Evolutionary conservation across 2,329 filamentous ascomycete species (phyloP).

Genomic region (Diaporthe helianthi): DNA sequence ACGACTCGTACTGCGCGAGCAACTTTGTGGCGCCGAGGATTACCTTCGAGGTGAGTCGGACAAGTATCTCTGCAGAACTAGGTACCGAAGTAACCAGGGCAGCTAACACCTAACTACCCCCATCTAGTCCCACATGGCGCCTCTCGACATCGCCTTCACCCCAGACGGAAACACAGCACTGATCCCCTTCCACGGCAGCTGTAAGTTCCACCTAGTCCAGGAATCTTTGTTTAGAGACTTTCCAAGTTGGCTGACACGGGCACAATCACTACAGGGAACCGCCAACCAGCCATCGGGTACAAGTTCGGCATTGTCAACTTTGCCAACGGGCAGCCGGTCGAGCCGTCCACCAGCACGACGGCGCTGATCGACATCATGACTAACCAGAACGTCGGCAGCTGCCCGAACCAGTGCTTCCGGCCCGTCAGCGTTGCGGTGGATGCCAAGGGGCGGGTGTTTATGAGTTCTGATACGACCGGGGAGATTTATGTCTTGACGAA

Average conservation of each 20-base stretch:
- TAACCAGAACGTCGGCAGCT: slow-evolving; percentile 59
- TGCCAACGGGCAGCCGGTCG: slow-evolving; percentile 48
- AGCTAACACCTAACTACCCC: not conserved
- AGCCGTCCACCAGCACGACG: slow-evolving; percentile 49
- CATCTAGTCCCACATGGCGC: slow-evolving; percentile 65
- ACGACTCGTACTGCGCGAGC: slow-evolving; percentile 52
- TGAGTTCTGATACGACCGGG: slow-evolving; percentile 67
- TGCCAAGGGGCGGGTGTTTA: slow-evolving; percentile 61
- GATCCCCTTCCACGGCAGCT: slow-evolving; percentile 74
- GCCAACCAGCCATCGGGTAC: not conserved
- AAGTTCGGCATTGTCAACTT: not conserved
- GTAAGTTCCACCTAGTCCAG: no score
- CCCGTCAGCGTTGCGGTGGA: slow-evolving; percentile 64
- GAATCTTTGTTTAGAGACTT: no score
- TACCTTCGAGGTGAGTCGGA: slow-evolving; percentile 46
- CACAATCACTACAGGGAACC: not conserved
- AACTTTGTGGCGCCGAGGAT: slow-evolving; percentile 59
- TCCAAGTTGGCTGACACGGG: not conserved
- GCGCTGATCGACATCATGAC: slow-evolving; percentile 60
- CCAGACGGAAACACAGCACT: slow-evolving; percentile 63
- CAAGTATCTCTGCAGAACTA: rapidly evolving
- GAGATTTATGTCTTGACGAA: slow-evolving; percentile 66
- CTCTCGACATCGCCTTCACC: slow-evolving; percentile 74
- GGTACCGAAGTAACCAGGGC: no score
- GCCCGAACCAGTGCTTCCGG: slow-evolving; percentile 65